Evolutionary conservation across 2,329 filamentous ascomycete species (phyloP).

Genomic region (Aspergillus sp.): DNA sequence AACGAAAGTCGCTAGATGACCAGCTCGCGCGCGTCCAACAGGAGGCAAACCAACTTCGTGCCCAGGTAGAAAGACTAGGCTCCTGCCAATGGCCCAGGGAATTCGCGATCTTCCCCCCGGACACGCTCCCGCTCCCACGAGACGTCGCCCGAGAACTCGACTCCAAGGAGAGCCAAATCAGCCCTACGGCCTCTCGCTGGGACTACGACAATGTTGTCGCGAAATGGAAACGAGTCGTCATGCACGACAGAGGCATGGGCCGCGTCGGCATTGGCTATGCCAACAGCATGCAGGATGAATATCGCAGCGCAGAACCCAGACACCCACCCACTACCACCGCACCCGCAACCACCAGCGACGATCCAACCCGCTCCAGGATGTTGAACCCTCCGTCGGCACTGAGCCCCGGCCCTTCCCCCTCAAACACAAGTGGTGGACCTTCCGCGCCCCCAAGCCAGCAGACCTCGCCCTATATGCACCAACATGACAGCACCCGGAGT

Average conservation of each 20-base stretch:
- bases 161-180: constrained; percentile 37
- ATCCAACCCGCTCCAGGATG: constrained; percentile 12
- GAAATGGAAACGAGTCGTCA: constrained; percentile 52
- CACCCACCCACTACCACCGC: not conserved
- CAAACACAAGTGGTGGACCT: constrained; percentile 14
- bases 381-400: constrained; percentile 22
- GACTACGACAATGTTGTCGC: constrained; percentile 51
- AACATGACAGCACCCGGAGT: constrained; percentile 27
- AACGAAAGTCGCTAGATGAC: constrained; percentile 45
- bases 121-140: constrained; percentile 43
- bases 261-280: constrained; percentile 35
- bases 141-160: constrained; percentile 43
- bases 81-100: constrained; percentile 53
- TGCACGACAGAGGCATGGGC: constrained; percentile 48
- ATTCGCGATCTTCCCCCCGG: constrained; percentile 51
- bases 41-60: constrained; percentile 51
- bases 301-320: constrained; percentile 11
- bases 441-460: constrained; percentile 32
- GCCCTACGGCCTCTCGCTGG: constrained; percentile 43
- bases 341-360: constrained; percentile 7
- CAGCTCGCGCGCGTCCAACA: constrained; percentile 49
- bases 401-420: constrained; percentile 30
- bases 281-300: constrained; percentile 23
- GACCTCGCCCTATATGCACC: constrained; percentile 31
- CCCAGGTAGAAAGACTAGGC: constrained; percentile 48